Base-by-base conservation (phyloP, 345 rosid genomes). In the Cardamine chenopodiifolia region DNA sequence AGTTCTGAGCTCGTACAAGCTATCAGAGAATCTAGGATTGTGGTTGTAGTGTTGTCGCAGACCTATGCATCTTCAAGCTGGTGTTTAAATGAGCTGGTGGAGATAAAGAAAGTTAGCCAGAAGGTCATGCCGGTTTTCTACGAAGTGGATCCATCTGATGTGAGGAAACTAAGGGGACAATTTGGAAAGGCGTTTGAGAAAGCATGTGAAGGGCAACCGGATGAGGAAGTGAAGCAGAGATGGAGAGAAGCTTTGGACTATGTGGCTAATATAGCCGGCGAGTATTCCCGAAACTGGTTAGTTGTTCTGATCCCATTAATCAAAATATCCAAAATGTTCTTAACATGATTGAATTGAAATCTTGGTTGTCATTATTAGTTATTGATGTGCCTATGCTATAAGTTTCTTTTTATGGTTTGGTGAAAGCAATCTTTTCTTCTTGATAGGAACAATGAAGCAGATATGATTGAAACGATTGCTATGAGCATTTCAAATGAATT, bases 71-170 rank as follows among this genome's bases (percentile, higher is more conserved):
- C 63, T 63, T 72, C 77, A 40, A 53, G 25, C 8, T 72, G 77
- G 77, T 72, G 63, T 37, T 28, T 63, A 31, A 35, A 72, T 20
- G 70, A 72, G 62, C 22, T 72, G 42, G 62, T 26, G 12, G 70
- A 72, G 56, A 72, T 72, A 5, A 63, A 59, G 39, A 71, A 61
- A 59, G 60, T 17, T 2, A 35, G 47, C 10, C 50, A 17, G 0
- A 61, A 2, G 55, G 19, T 54, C 20, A 52, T 73, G 14, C 66
- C 73, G 2, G 53, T 66, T 58, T 75, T 68, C 47, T 75, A 68
- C 56, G 45, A 75, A 11, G 68, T 75, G 15, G 66, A 59, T 35
- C 79, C 79, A 25, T 66, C 73, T 18, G 22, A 75, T 67, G 73
- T 75, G 34, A 69, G 73, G 52, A 75, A 59, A 11, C 68, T 22